Base-by-base conservation (phyloP, 306 rosid genomes). In the Vigna mungo region DNA sequence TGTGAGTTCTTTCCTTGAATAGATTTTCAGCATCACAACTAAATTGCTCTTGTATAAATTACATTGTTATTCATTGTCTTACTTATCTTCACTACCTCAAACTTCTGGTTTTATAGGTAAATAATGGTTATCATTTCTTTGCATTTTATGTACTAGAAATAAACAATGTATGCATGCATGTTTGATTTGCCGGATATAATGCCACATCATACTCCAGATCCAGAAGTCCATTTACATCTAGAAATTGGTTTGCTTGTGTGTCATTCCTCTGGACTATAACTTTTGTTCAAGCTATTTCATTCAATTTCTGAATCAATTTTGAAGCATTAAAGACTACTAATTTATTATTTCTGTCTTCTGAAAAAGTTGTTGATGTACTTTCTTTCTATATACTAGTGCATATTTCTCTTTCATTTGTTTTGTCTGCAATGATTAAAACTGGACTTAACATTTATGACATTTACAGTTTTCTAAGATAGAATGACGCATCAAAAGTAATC, bases 211-310 rank as follows among this genome's bases (percentile, higher is more conserved):
- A 32, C 11, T 61, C 30, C 23, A 17, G 34, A 61, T 27, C 67
- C 60, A 60, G 61, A 47, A 17, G 27, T 58, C 49, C 79, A 61
- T 74, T 60, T 27, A 74, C 16, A 14, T 1, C 17, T 47, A 41
- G 55, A 56, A 72, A 60, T 30, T 74, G 51, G 79, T 74, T 55
- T 54, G 21, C 9, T 20, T 49, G 60, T 69, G n/a, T n/a, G 30
- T 25, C 7, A 49, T n/a, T 30, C 60, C 17, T 34, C 37, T 34
- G 12, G 63, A 32, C 54, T 36, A 21, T n/a, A 12, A 60, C 70
- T 60, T 23, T 20, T 23, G 20, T 55, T 43, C 9, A 23, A 23
- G 12, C 44, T 37, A 9, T 39, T 72, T 18, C 3, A 43, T 43
- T 59, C 27, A 14, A 59, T 27, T 13, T 58, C 5, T 59, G 18